These are phyloP conservation scores for Clohesyomyces aquaticus DNA, from an alignment of 495 filamentous ascomycete species.

Conservation along the genomic window DNA sequence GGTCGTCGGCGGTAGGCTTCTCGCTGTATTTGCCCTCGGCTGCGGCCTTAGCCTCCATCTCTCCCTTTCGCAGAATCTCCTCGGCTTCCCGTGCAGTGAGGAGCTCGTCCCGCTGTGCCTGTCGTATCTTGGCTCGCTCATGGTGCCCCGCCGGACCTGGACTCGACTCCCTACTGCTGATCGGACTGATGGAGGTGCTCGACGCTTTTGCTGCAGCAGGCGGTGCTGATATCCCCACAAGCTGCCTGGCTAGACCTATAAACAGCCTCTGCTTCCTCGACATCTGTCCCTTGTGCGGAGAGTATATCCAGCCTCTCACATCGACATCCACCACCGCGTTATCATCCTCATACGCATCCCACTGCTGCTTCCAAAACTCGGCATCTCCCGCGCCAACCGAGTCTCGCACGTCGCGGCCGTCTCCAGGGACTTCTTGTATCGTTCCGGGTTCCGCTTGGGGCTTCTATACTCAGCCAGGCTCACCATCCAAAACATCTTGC, in stretches of 20 bases:
- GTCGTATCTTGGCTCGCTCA: conserved; percentile 42
- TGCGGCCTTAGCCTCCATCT: conserved; percentile 71
- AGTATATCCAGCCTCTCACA: conserved; percentile 91
- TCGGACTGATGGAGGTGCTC: conserved; percentile 37
- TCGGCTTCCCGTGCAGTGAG: conserved; percentile 72
- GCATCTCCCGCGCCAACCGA: conserved; percentile 53
- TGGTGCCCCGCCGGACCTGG: conserved; percentile 42
- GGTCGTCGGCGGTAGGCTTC: conserved; percentile 44
- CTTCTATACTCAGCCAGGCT: conserved; percentile 17
- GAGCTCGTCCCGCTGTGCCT: conserved; percentile 59
- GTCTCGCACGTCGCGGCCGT: conserved; percentile 47
- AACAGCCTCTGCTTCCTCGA: conserved; percentile 82
- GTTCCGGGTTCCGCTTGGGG: conserved; percentile 44
- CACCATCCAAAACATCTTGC: neutral
- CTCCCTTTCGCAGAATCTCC: conserved; percentile 70
- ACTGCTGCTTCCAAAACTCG: conserved; percentile 71
- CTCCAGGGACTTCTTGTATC: conserved; percentile 47
- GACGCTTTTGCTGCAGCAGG: conserved; percentile 44
- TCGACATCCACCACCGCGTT: conserved; percentile 89
- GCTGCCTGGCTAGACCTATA: conserved; percentile 76
- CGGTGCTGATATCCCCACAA: conserved; percentile 82
- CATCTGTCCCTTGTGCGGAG: conserved; percentile 83
- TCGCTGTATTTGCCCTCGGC: conserved; percentile 65
- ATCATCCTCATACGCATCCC: conserved; percentile 71
- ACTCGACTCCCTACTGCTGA: conserved; percentile 49